A percentile compares a stretch with the other conserved stretches of the same genome.
These are phyloP conservation scores for Solanum ossicruentum DNA, from an alignment of 257 asterid genomes.

Conservation along the genomic window DNA sequence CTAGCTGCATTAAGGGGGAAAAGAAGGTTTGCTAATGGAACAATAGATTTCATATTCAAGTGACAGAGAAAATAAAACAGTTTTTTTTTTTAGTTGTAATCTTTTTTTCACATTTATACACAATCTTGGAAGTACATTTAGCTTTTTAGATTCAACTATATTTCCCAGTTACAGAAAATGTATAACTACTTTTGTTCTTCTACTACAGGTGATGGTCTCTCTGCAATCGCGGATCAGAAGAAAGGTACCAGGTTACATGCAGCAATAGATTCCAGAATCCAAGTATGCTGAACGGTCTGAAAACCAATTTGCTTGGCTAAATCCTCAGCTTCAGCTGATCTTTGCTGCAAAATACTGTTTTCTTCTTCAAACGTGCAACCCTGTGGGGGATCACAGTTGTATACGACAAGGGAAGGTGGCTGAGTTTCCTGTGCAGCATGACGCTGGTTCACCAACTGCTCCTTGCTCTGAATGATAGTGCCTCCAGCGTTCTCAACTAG, in stretches of 20 bases:
- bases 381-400: conserved; percentile 27
- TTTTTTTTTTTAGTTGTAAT: too few species aligned
- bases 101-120: neutral
- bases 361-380: conserved; percentile 24
- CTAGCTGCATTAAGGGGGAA: too few species aligned
- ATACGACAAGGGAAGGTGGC: conserved; percentile 31
- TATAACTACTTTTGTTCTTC: neutral
- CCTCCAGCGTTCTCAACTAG: conserved; percentile 72
- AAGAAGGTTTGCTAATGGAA: too few species aligned
- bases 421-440: neutral
- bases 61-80: too few species aligned
- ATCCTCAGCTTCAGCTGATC: conserved; percentile 34
- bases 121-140: neutral
- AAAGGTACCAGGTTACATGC: conserved; percentile 37
- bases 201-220: neutral
- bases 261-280: conserved; percentile 88
- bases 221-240: neutral
- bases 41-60: too few species aligned
- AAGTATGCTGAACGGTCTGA: conserved; percentile 51
- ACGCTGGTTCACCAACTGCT: conserved; percentile 12
- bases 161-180: neutral
- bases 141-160: neutral
- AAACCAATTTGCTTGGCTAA: conserved; percentile 21
- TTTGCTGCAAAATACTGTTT: conserved; percentile 9
- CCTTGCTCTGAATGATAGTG: conserved; percentile 22